Conservation (phyloP, 441 rosid species). For the Isatis lusitanica region DNA sequence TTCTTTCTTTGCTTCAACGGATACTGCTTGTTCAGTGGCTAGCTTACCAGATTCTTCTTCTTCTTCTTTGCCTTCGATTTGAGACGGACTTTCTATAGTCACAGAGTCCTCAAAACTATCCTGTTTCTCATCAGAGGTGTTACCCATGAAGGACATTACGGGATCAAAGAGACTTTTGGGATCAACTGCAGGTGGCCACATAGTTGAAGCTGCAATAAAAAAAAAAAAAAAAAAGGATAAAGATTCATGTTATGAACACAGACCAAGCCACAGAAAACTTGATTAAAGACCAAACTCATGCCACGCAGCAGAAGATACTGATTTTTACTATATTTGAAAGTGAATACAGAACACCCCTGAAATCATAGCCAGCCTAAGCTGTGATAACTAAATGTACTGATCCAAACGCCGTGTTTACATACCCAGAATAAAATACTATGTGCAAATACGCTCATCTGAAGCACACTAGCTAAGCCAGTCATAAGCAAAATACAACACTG, state of each 20-base stretch:
- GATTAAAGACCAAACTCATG: neutral
- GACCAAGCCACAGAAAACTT: neutral
- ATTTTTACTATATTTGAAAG: neutral
- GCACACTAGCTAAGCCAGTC: neutral
- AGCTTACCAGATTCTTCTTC: conserved; percentile 31
- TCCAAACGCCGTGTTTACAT: conserved; percentile 1
- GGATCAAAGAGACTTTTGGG: conserved; percentile 55
- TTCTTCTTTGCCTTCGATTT: conserved; percentile 47
- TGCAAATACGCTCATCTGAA: conserved; percentile 1
- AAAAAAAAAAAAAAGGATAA: neutral
- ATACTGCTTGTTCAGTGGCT: conserved; percentile 27
- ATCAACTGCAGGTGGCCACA: conserved; percentile 58
- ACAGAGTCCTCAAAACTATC: conserved; percentile 41
- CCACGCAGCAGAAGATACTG: neutral
- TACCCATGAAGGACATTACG: conserved; percentile 81
- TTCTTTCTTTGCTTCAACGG: conserved; percentile 46
- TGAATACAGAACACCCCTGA: neutral
- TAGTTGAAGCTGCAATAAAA: conserved; percentile 54
- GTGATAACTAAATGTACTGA: neutral
- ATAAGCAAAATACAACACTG: neutral
- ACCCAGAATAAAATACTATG: neutral
- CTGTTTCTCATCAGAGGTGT: conserved; percentile 49
- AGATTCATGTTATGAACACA: neutral
- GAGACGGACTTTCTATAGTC: conserved; percentile 37
- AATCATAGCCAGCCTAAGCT: neutral